These are phyloP conservation scores for Hypoxylon trugodes DNA, from an alignment of 495 filamentous ascomycete species.

Conservation along the genomic window DNA sequence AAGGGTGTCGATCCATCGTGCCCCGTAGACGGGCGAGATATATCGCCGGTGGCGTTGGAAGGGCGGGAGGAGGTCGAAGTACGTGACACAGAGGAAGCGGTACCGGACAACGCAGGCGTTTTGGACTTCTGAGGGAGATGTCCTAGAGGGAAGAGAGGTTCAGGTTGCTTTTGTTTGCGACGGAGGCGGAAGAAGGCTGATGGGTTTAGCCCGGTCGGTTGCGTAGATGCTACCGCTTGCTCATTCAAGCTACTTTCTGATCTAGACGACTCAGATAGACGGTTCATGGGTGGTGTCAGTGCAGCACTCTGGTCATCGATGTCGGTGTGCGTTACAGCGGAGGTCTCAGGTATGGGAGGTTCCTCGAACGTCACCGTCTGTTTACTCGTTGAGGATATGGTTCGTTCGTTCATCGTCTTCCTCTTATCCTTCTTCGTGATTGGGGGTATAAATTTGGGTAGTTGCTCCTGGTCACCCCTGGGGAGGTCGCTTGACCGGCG, in stretches of 20 bases:
- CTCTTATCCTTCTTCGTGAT: conserved; percentile 51
- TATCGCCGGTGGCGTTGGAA: conserved; percentile 51
- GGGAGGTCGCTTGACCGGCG: conserved; percentile 55
- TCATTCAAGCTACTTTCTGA: conserved; percentile 89
- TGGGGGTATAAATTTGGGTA: conserved; percentile 29
- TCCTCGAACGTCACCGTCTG: conserved; percentile 71
- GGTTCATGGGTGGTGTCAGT: conserved; percentile 71
- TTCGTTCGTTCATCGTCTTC: conserved; percentile 49
- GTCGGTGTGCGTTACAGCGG: conserved; percentile 65
- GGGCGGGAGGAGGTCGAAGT: conserved; percentile 39
- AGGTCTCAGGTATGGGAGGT: conserved; percentile 65
- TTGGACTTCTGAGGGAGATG: conserved; percentile 76
- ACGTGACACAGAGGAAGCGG: conserved; percentile 44
- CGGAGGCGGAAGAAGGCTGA: conserved; percentile 84
- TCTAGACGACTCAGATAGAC: conserved; percentile 90
- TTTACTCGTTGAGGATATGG: conserved; percentile 53
- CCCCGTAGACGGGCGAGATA: conserved; percentile 61
- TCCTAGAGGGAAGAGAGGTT: conserved; percentile 73
- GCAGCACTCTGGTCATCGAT: conserved; percentile 72
- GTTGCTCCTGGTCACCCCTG: conserved; percentile 45
- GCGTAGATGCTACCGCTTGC: conserved; percentile 67
- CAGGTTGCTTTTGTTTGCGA: conserved; percentile 77
- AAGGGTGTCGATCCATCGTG: conserved; percentile 50
- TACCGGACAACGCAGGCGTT: conserved; percentile 40
- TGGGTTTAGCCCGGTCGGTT: conserved; percentile 68